Conservation (phyloP, 768 basidiomycete genomes). For the Lanmaoa pseudosensibilis region DNA sequence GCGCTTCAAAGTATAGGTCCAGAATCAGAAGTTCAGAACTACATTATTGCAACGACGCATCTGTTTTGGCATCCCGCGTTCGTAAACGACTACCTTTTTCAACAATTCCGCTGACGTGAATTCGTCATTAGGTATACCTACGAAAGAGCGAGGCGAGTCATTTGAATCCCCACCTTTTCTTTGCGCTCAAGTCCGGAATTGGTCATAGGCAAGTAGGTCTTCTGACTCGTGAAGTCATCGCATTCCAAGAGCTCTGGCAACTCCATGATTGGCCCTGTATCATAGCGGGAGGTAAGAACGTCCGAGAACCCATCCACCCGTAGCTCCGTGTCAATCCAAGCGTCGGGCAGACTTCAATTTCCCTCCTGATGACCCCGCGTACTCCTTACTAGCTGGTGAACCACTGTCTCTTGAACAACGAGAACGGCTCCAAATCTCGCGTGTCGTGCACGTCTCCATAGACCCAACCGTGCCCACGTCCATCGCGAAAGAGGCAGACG, state of each 20-base stretch:
- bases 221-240: slow-evolving; percentile 60
- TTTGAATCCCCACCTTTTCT: background rate
- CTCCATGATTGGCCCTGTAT: slow-evolving; percentile 71
- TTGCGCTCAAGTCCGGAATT: background rate
- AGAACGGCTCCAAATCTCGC: slow-evolving; percentile 54
- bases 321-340: slow-evolving; percentile 1
- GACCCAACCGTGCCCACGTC: slow-evolving; percentile 53
- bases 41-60: slow-evolving; percentile 86
- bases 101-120: background rate
- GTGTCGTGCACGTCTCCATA: slow-evolving; percentile 69
- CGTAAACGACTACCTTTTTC: slow-evolving; percentile 21
- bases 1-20: slow-evolving; percentile 52
- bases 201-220: slow-evolving; percentile 70
- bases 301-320: background rate
- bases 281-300: slow-evolving; percentile 73
- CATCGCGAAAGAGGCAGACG: slow-evolving; percentile 23
- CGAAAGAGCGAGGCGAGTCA: slow-evolving; percentile 72
- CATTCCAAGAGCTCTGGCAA: slow-evolving; percentile 50
- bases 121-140: slow-evolving; percentile 50
- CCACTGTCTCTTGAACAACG: slow-evolving; percentile 55
- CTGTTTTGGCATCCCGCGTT: slow-evolving; percentile 94
- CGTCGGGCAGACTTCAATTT: slow-evolving; percentile 80
- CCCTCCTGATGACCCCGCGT: slow-evolving; percentile 75
- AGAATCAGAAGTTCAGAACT: slow-evolving; percentile 42
- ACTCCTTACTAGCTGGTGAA: slow-evolving; percentile 71